A percentile compares a stretch with the other conserved stretches of the same genome.
These are phyloP conservation scores for Thraustochytrium sp. DNA, from an alignment of 352 stramenopile genomes.

Conservation along the genomic window DNA sequence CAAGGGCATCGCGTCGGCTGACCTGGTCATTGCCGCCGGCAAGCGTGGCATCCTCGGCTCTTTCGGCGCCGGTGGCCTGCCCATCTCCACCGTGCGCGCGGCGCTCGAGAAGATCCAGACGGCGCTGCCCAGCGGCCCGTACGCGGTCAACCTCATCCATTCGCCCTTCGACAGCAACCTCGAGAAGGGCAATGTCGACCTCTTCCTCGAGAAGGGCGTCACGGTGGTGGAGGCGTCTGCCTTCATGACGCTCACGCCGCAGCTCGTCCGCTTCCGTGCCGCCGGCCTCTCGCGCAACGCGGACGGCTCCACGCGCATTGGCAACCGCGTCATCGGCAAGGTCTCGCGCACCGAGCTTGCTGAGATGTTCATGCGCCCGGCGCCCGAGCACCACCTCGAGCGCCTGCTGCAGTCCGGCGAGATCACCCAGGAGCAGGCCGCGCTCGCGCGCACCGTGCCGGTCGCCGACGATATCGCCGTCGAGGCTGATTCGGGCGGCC, in stretches of 20 bases:
- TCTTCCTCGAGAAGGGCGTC: conserved; percentile 34
- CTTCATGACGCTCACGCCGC: conserved; percentile 32
- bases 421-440: conserved; percentile 28
- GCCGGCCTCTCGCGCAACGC: not conserved
- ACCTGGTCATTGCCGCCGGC: conserved; percentile 15
- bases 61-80: conserved; percentile 15
- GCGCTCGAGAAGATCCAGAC: not conserved
- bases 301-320: not conserved
- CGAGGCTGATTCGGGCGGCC: conserved; percentile 26
- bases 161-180: conserved; percentile 36
- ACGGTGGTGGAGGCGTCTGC: conserved; percentile 18
- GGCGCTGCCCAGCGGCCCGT: not conserved
- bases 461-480: conserved; percentile 38
- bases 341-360: conserved; percentile 28
- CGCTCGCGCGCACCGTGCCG: not conserved
- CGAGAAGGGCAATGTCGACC: conserved; percentile 31
- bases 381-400: conserved; percentile 6
- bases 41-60: not conserved
- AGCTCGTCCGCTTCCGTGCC: not conserved
- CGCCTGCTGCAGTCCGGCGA: not conserved
- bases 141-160: conserved; percentile 34
- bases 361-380: not conserved
- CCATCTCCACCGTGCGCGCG: not conserved
- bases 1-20: conserved; percentile 23
- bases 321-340: conserved; percentile 22